These are phyloP conservation scores for Yamadazyma dushanensis DNA, from an alignment of 1,139 yeast genomes.

Conservation along the genomic window DNA sequence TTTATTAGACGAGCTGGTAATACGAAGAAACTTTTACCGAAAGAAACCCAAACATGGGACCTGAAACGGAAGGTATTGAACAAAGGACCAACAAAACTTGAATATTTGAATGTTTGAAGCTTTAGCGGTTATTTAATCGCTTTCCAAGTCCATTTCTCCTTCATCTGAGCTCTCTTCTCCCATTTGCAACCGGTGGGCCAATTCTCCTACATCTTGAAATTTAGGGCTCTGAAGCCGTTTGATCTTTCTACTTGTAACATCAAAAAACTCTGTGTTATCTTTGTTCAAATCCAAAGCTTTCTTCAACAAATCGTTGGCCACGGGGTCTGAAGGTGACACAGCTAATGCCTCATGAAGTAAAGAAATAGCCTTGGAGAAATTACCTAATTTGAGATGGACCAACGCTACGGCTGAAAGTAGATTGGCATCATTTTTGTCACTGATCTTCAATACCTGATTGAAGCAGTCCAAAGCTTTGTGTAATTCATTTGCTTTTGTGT, in stretches of 20 bases:
- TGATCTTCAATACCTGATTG: slow-evolving; percentile 68
- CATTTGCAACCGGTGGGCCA: slow-evolving; percentile 44
- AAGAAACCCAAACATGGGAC: background rate
- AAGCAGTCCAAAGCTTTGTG: slow-evolving; percentile 74
- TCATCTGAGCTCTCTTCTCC: slow-evolving; percentile 62
- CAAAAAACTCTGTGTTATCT: slow-evolving; percentile 27
- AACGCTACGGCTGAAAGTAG: slow-evolving; percentile 83
- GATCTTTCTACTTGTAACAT: slow-evolving; percentile 16
- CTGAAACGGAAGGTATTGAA: background rate
- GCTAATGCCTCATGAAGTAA: slow-evolving; percentile 81
- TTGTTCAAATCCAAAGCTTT: slow-evolving; percentile 77
- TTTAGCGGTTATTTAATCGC: slow-evolving; percentile 41
- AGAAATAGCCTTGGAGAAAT: slow-evolving; percentile 67
- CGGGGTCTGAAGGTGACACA: slow-evolving; percentile 75
- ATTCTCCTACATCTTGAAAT: slow-evolving; percentile 25
- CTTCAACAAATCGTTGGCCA: slow-evolving; percentile 76
- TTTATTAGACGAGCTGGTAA: slow-evolving; percentile 3
- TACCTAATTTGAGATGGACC: slow-evolving; percentile 70
- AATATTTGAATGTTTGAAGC: too few species aligned
- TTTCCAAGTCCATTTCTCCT: slow-evolving; percentile 66
- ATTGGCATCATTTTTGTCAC: slow-evolving; percentile 69
- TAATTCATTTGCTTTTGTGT: slow-evolving; percentile 63
- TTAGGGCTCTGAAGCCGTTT: slow-evolving; percentile 4
- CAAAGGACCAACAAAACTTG: too few species aligned
- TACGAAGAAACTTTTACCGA: too few species aligned